Conservation (phyloP, 2,329 filamentous ascomycete species). For the Elsinoe batatas region DNA sequence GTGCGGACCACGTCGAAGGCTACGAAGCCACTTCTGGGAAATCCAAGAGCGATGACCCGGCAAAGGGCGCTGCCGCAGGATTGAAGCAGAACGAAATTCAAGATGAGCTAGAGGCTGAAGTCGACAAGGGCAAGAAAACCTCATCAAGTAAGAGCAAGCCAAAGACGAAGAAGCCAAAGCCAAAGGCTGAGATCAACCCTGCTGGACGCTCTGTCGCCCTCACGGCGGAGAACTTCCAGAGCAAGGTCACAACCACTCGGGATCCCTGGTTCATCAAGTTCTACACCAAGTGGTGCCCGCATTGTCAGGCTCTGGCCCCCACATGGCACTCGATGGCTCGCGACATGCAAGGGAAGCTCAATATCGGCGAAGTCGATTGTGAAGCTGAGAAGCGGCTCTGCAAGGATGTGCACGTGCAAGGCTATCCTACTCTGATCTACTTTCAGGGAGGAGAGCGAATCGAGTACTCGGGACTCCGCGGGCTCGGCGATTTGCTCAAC, state of each 20-base stretch:
- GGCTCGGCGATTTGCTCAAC: constrained; percentile 77
- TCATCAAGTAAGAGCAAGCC: constrained; percentile 29
- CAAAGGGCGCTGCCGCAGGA: constrained; percentile 27
- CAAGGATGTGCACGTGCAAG: constrained; percentile 72
- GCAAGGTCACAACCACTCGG: constrained; percentile 70
- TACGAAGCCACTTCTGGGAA: constrained; percentile 22
- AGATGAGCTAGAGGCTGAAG: constrained; percentile 13
- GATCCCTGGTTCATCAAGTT: constrained; percentile 99
- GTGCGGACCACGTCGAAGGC: constrained; percentile 38
- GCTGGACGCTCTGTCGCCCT: constrained; percentile 66
- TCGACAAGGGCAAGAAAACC: constrained; percentile 20
- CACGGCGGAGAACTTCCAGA: constrained; percentile 77
- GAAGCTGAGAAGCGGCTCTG: constrained; percentile 78
- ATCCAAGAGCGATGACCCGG: constrained; percentile 27
- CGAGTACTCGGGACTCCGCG: constrained; percentile 86
- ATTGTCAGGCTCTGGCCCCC: constrained; percentile 87
- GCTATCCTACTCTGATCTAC: constrained; percentile 84
- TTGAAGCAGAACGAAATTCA: constrained; percentile 14
- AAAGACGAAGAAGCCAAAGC: constrained; percentile 36
- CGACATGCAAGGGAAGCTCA: constrained; percentile 81
- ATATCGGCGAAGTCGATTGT: constrained; percentile 94
- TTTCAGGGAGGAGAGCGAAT: constrained; percentile 86
- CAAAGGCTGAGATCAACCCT: constrained; percentile 56
- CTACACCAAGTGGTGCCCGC: constrained; percentile 93
- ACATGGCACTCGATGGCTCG: constrained; percentile 84